A percentile compares a stretch with the other conserved stretches of the same genome.
phyloP scores from a whole-genome alignment of 2,329 filamentous ascomycete species.

The Ophiocordyceps camponoti-floridani region DNA sequence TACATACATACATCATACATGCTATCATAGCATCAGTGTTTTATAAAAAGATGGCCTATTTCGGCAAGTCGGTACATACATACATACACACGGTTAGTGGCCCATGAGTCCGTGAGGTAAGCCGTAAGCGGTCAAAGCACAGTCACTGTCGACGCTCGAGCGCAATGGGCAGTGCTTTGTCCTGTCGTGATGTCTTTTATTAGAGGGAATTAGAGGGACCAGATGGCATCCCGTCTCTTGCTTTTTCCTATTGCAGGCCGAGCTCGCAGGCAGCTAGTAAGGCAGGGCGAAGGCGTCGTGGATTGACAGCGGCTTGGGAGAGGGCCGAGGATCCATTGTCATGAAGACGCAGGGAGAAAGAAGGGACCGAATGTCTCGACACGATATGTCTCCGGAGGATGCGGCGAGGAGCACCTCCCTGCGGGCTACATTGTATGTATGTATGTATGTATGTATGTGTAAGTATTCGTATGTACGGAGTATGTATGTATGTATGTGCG shows the following conservation, averaged over 20 bases:
- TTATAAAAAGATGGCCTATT: background rate
- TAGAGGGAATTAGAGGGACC: background rate
- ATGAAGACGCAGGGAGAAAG: background rate
- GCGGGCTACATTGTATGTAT: too few relatives aligned
- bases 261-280: background rate
- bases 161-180: background rate
- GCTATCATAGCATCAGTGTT: background rate
- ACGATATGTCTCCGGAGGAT: background rate
- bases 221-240: too few relatives aligned
- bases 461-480: background rate
- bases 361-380: background rate
- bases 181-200: background rate
- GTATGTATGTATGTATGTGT: too few relatives aligned
- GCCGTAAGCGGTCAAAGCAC: background rate
- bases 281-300: background rate
- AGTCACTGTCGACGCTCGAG: background rate
- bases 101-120: background rate
- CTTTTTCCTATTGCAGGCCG: background rate
- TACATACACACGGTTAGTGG: background rate
- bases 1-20: too few relatives aligned
- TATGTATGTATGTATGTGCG: background rate
- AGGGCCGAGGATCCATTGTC: background rate
- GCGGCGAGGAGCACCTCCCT: too few relatives aligned
- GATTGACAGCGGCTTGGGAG: background rate
- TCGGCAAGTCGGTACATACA: too few relatives aligned